Conservation (phyloP, 2,329 filamentous ascomycete species). For the Monosporascus sp. region DNA sequence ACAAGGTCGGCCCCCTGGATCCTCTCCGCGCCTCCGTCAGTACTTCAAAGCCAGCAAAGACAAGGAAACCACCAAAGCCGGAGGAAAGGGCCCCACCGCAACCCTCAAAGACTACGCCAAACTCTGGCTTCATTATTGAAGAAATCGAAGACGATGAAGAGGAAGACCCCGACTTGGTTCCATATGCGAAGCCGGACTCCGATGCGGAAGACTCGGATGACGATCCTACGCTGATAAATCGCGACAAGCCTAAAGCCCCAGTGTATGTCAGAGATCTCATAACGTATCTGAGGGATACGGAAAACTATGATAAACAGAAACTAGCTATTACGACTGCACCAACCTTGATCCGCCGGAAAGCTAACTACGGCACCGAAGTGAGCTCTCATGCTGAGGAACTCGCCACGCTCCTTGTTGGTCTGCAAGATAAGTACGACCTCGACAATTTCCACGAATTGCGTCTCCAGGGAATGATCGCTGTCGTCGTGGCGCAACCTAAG, state of each 20-base stretch:
- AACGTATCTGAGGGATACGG: slow-evolving; percentile 68
- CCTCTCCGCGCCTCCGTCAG: slow-evolving; percentile 33
- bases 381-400: slow-evolving; percentile 78
- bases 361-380: slow-evolving; percentile 82
- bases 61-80: slow-evolving; percentile 18
- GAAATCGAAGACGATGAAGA: slow-evolving; percentile 56
- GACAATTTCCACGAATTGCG: slow-evolving; percentile 70
- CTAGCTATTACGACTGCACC: slow-evolving; percentile 74
- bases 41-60: slow-evolving; percentile 15
- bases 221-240: slow-evolving; percentile 78
- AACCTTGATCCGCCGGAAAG: slow-evolving; percentile 78
- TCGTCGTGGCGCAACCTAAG: slow-evolving; percentile 70
- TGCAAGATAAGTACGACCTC: slow-evolving; percentile 82
- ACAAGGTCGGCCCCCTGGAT: slow-evolving; percentile 55
- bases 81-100: slow-evolving; percentile 11
- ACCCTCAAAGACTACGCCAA: slow-evolving; percentile 26
- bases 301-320: slow-evolving; percentile 79
- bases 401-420: slow-evolving; percentile 66
- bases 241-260: slow-evolving; percentile 76
- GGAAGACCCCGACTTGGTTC: slow-evolving; percentile 63
- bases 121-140: slow-evolving; percentile 51
- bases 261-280: slow-evolving; percentile 90
- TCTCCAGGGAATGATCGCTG: slow-evolving; percentile 74
- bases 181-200: slow-evolving; percentile 81
- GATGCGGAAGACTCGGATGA: slow-evolving; percentile 91